A percentile compares a stretch with the other conserved stretches of the same genome.
phyloP scores from a whole-genome alignment of 129 eudicot species.

The Flaveria trinervia region DNA sequence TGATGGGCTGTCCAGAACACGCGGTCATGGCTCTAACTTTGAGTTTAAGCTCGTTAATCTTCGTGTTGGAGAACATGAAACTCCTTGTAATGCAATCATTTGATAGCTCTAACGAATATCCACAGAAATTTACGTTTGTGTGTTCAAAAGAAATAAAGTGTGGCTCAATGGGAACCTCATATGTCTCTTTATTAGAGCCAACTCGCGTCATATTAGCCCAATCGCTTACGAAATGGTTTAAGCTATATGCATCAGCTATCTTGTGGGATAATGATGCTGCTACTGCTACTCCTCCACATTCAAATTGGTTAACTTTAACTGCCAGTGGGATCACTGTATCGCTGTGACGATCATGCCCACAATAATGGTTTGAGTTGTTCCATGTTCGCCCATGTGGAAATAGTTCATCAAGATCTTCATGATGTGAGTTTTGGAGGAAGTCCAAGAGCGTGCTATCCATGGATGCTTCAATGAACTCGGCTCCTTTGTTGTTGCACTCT shows the following conservation, averaged over 20 bases:
- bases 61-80: not conserved
- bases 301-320: not conserved
- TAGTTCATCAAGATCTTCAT: not conserved
- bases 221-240: not conserved
- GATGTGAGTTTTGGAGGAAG: not conserved
- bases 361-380: not conserved
- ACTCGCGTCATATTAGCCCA: not conserved
- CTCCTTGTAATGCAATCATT: conserved; percentile 5
- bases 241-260: conserved; percentile 4
- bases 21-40: not conserved
- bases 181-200: not conserved
- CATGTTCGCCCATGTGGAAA: conserved; percentile 3
- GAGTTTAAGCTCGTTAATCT: not conserved
- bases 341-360: not conserved
- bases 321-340: not conserved
- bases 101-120: not conserved
- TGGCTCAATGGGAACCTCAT: not conserved
- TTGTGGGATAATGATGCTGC: conserved; percentile 14
- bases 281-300: not conserved
- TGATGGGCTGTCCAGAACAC: not conserved
- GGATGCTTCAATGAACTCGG: conserved; percentile 11
- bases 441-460: not conserved
- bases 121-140: not conserved
- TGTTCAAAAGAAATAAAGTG: not conserved
- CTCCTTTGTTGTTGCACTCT: conserved; percentile 1